A percentile compares a stretch with the other conserved stretches of the same genome.
These are phyloP conservation scores for Golovinomyces cichoracearum DNA, from an alignment of 2,329 filamentous ascomycete species.

Conservation along the genomic window DNA sequence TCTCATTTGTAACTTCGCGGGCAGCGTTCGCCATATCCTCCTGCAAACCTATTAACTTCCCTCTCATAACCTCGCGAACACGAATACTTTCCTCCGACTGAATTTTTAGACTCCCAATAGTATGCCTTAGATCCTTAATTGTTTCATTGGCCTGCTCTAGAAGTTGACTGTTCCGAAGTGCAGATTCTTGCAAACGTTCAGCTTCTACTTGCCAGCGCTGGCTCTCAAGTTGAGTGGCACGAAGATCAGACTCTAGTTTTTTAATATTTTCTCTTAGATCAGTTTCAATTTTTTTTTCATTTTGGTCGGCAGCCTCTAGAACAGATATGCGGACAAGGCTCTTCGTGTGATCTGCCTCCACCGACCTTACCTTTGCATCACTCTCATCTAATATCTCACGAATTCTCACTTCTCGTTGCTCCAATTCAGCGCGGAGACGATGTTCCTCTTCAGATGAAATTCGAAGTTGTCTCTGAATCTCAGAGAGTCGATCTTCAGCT, in stretches of 20 bases:
- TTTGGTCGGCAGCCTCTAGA: conserved; percentile 40
- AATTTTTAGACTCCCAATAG: conserved; percentile 44
- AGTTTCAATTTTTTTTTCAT: conserved; percentile 25
- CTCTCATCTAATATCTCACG: conserved; percentile 43
- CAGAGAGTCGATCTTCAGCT: conserved; percentile 45
- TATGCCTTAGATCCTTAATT: conserved; percentile 49
- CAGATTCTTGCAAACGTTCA: conserved; percentile 35
- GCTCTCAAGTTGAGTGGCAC: conserved; percentile 28
- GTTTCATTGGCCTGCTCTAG: conserved; percentile 29
- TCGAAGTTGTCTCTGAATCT: conserved; percentile 43
- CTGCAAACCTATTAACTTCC: conserved; percentile 64
- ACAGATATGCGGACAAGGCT: conserved; percentile 35
- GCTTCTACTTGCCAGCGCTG: conserved; percentile 35
- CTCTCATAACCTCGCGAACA: conserved; percentile 58
- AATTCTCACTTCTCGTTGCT: conserved; percentile 41
- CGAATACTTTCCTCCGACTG: conserved; percentile 71
- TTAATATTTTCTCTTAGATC: conserved; percentile 31
- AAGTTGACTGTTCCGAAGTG: conserved; percentile 34
- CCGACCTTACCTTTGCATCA: conserved; percentile 35
- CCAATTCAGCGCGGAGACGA: conserved; percentile 37
- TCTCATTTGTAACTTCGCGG: conserved; percentile 59
- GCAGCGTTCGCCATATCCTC: conserved; percentile 62
- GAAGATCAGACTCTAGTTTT: conserved; percentile 27
- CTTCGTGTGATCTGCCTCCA: conserved; percentile 30
- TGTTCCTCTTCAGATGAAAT: conserved; percentile 48